Evolutionary conservation across 345 rosid species (phyloP), one percentile per base, ranked within the genome.

Genomic region (Euphorbia lathyris): DNA sequence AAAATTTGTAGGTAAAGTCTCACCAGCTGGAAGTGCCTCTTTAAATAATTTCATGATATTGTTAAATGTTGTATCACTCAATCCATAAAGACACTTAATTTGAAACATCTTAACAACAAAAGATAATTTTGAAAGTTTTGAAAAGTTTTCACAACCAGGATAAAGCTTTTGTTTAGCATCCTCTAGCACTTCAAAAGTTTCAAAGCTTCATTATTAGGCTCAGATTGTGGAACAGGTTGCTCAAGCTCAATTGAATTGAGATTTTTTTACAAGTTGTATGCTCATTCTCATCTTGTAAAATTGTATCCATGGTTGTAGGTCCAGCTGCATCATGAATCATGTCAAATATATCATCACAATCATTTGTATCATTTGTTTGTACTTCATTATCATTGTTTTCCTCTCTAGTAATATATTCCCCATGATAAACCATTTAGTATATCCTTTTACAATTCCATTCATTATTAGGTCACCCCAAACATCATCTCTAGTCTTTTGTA

Each of bases 41-140:
- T 23, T 55, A 55, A 55, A 55, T 0, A 55, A 8, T 55, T 55
- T 9, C 27, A 55, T 23, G 1, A 23, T 22, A 23, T 5, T 22
- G 11, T 55, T 55, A 55, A 22, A 10, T 20, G 11, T 10, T 55
- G 23, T 7, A 55, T 55, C 58, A 9, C 58, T 55, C 29, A 55
- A 23, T 55, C 53, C 52, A 63, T 26, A 6, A 17, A 72, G 51
- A 13, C 17, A 36, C 29, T 72, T 72, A 17, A 69, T 42, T 5
- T 58, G 43, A 17, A 63, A 40, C 22, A 72, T 27, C 7, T 45
- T 51, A 1, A 72, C 23, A 1, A 65, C 6, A 27, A 72, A 55
- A 0, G 58, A 65, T 10, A 72, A 14, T 8, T 42, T 64, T 27
- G 69, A 25, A 53, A 72, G 8, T 8, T 42, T 64, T 27, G 69